A percentile compares a stretch with the other conserved stretches of the same genome.
Conservation (phyloP, 2,329 filamentous ascomycete species). For the Fusarium devonianum region DNA sequence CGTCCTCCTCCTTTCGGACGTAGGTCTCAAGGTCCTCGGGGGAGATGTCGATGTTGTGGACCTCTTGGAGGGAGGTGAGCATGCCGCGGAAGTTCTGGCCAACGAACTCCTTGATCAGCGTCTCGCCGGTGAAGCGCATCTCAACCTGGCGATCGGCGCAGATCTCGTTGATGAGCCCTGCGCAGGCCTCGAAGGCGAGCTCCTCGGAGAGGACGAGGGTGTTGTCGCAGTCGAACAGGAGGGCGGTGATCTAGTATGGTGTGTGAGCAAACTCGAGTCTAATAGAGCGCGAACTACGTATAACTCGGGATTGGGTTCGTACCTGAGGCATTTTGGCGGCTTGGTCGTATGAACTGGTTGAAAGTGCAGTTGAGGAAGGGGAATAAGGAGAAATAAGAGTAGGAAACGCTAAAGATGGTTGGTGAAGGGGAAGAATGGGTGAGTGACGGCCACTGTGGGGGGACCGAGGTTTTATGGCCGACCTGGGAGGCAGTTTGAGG, state of each 20-base stretch:
- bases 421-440: conserved; percentile 13
- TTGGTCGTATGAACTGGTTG: conserved; percentile 1
- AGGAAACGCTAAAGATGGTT: conserved; percentile 11
- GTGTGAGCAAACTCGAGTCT: conserved; percentile 4
- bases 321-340: conserved; percentile 47
- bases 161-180: conserved; percentile 87
- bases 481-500: conserved; percentile 1
- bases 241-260: conserved; percentile 63
- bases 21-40: conserved; percentile 75
- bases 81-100: conserved; percentile 96
- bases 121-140: conserved; percentile 77
- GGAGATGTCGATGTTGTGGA: conserved; percentile 75
- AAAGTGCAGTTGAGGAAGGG: conserved; percentile 11
- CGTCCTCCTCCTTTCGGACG: conserved; percentile 79
- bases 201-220: conserved; percentile 92
- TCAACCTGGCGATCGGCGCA: conserved; percentile 69
- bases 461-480: conserved; percentile 55
- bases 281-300: not conserved
- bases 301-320: conserved; percentile 12
- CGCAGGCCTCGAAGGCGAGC: conserved; percentile 89
- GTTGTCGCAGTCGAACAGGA: conserved; percentile 86
- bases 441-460: conserved; percentile 24
- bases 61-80: conserved; percentile 77
- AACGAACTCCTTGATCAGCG: conserved; percentile 85
- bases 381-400: conserved; percentile 15